A percentile compares a stretch with the other conserved stretches of the same genome.
These are phyloP conservation scores for Stachybotrys chlorohalonatus DNA, from an alignment of 2,329 filamentous ascomycete species.

Conservation along the genomic window DNA sequence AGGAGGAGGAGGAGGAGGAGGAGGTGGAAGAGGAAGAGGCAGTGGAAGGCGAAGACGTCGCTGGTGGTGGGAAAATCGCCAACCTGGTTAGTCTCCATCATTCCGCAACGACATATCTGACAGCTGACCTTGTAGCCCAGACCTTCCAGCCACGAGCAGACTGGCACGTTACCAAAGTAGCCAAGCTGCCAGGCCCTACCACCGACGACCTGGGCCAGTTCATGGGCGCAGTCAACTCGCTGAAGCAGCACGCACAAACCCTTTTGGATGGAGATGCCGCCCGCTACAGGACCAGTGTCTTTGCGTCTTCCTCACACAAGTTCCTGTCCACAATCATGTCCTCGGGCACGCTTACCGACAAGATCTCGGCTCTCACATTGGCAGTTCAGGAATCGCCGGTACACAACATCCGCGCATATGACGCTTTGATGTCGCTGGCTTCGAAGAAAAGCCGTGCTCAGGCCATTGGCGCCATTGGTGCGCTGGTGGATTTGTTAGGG, in stretches of 20 bases:
- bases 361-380: slow-evolving; percentile 88
- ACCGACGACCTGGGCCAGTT: slow-evolving; percentile 37
- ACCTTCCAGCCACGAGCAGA: slow-evolving; percentile 49
- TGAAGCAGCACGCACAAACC: slow-evolving; percentile 62
- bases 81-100: slow-evolving; percentile 22
- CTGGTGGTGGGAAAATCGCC: slow-evolving; percentile 16
- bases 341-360: slow-evolving; percentile 92
- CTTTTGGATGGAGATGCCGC: slow-evolving; percentile 72
- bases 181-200: slow-evolving; percentile 30
- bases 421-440: slow-evolving; percentile 73
- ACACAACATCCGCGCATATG: slow-evolving; percentile 84
- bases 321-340: slow-evolving; percentile 97
- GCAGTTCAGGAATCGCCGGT: slow-evolving; percentile 93
- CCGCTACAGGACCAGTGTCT: slow-evolving; percentile 63
- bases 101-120: slow-evolving; percentile 11
- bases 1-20: slow-evolving; percentile 16
- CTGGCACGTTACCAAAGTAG: slow-evolving; percentile 41
- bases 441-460: slow-evolving; percentile 90
- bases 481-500: slow-evolving; percentile 87
- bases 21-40: slow-evolving; percentile 13
- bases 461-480: slow-evolving; percentile 84
- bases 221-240: slow-evolving; percentile 32
- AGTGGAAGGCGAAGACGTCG: slow-evolving; percentile 20
- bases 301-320: slow-evolving; percentile 80
- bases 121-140: slow-evolving; percentile 30